Conservation (phyloP, 805 yeast species). For the Candida berthetii region DNA sequence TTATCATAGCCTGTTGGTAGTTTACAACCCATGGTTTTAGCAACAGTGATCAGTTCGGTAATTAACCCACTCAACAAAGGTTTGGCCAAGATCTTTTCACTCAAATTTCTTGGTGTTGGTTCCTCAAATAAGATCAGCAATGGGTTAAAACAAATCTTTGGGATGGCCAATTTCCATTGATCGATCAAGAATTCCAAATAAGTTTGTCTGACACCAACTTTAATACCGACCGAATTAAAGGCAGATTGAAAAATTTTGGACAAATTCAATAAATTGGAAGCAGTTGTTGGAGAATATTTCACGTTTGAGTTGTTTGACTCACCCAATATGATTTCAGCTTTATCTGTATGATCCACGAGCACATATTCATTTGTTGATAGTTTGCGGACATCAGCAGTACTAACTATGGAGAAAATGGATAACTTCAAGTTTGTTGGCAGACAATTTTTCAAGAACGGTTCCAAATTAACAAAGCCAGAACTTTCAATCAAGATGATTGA, state of each 20-base stretch:
- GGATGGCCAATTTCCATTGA: constrained; percentile 84
- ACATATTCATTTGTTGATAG: constrained; percentile 7
- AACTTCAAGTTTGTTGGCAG: constrained; percentile 25
- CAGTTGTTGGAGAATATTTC: constrained; percentile 26
- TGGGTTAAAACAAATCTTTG: constrained; percentile 74
- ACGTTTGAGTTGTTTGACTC: constrained; percentile 34
- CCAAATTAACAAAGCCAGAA: constrained; percentile 66
- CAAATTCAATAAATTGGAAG: constrained; percentile 29
- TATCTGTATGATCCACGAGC: constrained; percentile 19
- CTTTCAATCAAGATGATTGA: constrained; percentile 61
- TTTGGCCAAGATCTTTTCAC: constrained; percentile 69
- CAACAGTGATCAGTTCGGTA: constrained; percentile 65
- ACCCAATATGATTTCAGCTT: constrained; percentile 27
- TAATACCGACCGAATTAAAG: constrained; percentile 35
- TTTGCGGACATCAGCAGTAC: constrained; percentile 15
- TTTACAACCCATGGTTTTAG: constrained; percentile 73
- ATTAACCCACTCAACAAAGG: constrained; percentile 80
- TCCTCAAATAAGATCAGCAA: constrained; percentile 69
- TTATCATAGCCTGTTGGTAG: constrained; percentile 64
- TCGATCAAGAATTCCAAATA: constrained; percentile 57
- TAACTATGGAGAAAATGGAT: constrained; percentile 16
- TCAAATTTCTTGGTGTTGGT: constrained; percentile 51
- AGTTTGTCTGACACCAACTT: constrained; percentile 30
- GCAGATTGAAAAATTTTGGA: constrained; percentile 28
- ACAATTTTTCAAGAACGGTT: constrained; percentile 66